phyloP scores from a whole-genome alignment of 2,329 filamentous ascomycete species.

The Anthostomella pinea region DNA sequence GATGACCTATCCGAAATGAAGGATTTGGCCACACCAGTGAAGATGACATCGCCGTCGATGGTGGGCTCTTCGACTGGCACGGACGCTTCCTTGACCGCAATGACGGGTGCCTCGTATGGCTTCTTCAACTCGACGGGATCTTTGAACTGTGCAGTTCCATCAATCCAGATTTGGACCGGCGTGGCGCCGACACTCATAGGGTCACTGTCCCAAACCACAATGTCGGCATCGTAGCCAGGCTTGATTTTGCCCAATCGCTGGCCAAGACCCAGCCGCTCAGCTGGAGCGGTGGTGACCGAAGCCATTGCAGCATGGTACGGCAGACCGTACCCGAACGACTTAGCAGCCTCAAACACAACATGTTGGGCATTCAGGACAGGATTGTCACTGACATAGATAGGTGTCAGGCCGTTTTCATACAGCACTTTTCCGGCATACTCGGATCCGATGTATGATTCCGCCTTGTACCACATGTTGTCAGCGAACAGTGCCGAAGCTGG shows the following conservation, averaged over 20 bases:
- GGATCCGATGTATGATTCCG: conserved; percentile 62
- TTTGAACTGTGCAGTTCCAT: conserved; percentile 57
- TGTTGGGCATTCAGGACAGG: conserved; percentile 69
- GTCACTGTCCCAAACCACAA: conserved; percentile 62
- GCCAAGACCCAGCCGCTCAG: conserved; percentile 55
- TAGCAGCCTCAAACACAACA: conserved; percentile 63
- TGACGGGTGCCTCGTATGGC: conserved; percentile 37
- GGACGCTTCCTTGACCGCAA: no score
- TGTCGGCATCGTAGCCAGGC: conserved; percentile 58
- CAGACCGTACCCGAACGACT: conserved; percentile 57
- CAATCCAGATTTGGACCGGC: conserved; percentile 62
- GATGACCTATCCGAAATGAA: conserved; percentile 41
- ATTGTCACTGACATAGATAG: conserved; percentile 69
- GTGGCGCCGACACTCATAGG: conserved; percentile 58
- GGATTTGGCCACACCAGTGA: conserved; percentile 54
- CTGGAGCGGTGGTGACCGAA: conserved; percentile 57
- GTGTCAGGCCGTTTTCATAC: conserved; percentile 61
- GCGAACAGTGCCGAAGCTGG: conserved; percentile 65
- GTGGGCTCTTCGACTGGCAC: conserved; percentile 40
- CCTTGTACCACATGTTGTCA: conserved; percentile 72
- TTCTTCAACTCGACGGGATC: conserved; percentile 54
- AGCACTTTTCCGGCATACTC: conserved; percentile 65
- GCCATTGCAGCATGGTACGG: conserved; percentile 59
- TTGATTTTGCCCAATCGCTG: conserved; percentile 60
- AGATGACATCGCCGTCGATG: conserved; percentile 46